Percentiles rank a stretch among this genome's conserved stretches.
Conservation (phyloP, 2,329 filamentous ascomycete genomes). For the Colletotrichum sp. region DNA sequence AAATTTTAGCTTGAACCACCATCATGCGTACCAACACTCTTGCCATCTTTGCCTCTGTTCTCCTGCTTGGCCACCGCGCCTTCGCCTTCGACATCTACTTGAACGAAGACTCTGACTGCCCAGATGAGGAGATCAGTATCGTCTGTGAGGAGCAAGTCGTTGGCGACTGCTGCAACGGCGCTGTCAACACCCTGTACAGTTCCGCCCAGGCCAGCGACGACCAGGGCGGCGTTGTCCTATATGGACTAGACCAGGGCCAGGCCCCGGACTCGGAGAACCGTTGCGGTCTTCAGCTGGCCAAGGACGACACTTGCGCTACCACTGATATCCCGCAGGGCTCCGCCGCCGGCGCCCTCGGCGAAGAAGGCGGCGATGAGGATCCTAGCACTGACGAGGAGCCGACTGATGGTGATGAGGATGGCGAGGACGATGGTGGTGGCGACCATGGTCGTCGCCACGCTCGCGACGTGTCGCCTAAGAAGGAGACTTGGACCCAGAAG, state of each 20-base stretch:
- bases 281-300: neutral
- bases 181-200: neutral
- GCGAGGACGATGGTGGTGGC: neutral
- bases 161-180: neutral
- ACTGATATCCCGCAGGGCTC: neutral
- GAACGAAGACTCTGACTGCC: neutral
- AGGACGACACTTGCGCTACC: neutral
- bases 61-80: neutral
- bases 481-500: neutral
- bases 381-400: neutral
- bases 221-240: neutral
- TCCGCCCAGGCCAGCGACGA: neutral
- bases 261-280: neutral
- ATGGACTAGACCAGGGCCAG: neutral
- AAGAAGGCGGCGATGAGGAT: neutral
- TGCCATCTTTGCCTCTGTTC: neutral
- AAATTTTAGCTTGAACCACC: rapidly evolving
- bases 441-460: neutral
- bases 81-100: neutral
- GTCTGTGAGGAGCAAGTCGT: neutral
- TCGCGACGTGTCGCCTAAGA: neutral
- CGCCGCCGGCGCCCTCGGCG: neutral
- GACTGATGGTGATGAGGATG: neutral
- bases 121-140: neutral
- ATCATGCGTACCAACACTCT: neutral